Evolutionary conservation across 768 basidiomycete genomes (phyloP).

Genomic region (Suillus sp.): DNA sequence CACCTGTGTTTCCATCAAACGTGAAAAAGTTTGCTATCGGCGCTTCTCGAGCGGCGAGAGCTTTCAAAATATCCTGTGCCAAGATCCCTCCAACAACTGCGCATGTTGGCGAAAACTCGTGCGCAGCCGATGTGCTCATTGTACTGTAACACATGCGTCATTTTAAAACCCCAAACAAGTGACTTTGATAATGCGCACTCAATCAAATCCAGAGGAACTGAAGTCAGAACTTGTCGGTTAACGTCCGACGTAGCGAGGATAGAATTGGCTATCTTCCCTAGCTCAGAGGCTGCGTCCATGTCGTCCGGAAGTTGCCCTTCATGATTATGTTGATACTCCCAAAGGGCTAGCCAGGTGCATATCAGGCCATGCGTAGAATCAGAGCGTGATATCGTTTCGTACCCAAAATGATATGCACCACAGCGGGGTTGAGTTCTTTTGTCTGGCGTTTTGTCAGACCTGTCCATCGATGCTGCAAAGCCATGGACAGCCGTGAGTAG

Average conservation of each 20-base stretch:
- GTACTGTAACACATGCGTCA: conserved; percentile 46
- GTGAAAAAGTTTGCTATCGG: conserved; percentile 92
- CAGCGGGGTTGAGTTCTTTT: conserved; percentile 79
- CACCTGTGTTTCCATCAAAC: conserved; percentile 83
- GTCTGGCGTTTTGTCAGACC: conserved; percentile 72
- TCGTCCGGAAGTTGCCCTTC: conserved; percentile 58
- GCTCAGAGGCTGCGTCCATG: conserved; percentile 48
- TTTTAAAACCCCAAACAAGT: conserved; percentile 1
- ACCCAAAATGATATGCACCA: conserved; percentile 77
- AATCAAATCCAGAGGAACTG: conserved; percentile 59
- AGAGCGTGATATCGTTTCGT: conserved; percentile 16
- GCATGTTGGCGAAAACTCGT: conserved; percentile 91
- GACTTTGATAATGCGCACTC: conserved; percentile 48
- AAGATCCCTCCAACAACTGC: conserved; percentile 95
- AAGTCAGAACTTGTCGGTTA: conserved; percentile 63
- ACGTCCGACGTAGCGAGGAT: conserved; percentile 65
- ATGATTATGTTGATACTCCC: conserved; percentile 76
- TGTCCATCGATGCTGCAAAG: conserved; percentile 70
- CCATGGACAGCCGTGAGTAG: conserved; percentile 66
- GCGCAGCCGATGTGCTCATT: conserved; percentile 65
- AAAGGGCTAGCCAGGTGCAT: conserved; percentile 55
- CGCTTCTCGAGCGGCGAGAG: conserved; percentile 85
- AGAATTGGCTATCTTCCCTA: conserved; percentile 64
- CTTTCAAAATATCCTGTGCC: conserved; percentile 92
- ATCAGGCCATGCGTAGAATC: neutral